A percentile compares a stretch with the other conserved stretches of the same genome.
Conservation (phyloP, 805 yeast genomes). For the Sugiyamaella smithiae region DNA sequence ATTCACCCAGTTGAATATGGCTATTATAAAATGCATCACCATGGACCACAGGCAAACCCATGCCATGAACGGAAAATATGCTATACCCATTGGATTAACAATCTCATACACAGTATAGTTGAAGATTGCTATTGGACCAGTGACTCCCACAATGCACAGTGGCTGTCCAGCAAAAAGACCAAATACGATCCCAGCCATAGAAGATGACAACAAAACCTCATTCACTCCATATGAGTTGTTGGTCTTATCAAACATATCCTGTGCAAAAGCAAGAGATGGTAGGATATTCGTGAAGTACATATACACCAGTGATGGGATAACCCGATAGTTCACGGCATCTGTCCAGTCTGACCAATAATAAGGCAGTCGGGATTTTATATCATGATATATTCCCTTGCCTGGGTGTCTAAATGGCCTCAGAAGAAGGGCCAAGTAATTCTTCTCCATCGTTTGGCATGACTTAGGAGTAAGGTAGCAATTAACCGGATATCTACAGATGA, state of each 20-base stretch:
- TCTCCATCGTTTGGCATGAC: no score
- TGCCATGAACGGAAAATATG: constrained; percentile 87
- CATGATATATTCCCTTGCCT: constrained; percentile 54
- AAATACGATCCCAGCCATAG: constrained; percentile 85
- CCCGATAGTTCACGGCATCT: constrained; percentile 83
- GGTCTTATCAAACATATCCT: constrained; percentile 94
- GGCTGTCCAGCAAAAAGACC: constrained; percentile 90
- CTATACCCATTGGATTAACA: constrained; percentile 48
- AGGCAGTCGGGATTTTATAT: constrained; percentile 55
- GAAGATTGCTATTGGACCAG: constrained; percentile 93
- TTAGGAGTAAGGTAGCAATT: no score
- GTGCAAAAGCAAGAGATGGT: constrained; percentile 95
- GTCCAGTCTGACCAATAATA: constrained; percentile 72
- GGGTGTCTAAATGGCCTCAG: constrained; percentile 22
- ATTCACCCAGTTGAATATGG: constrained; percentile 64
- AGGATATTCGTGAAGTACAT: constrained; percentile 85
- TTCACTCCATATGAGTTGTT: constrained; percentile 85
- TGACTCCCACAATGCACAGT: constrained; percentile 91
- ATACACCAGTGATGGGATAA: constrained; percentile 76
- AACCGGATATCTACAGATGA: no score
- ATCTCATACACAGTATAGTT: constrained; percentile 84
- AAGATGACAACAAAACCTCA: constrained; percentile 79
- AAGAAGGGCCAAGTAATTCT: not conserved
- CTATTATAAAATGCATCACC: constrained; percentile 72
- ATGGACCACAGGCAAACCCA: constrained; percentile 94